Evolutionary conservation across 345 rosid species (phyloP).

Genomic region (Citrus mangshanensis): DNA sequence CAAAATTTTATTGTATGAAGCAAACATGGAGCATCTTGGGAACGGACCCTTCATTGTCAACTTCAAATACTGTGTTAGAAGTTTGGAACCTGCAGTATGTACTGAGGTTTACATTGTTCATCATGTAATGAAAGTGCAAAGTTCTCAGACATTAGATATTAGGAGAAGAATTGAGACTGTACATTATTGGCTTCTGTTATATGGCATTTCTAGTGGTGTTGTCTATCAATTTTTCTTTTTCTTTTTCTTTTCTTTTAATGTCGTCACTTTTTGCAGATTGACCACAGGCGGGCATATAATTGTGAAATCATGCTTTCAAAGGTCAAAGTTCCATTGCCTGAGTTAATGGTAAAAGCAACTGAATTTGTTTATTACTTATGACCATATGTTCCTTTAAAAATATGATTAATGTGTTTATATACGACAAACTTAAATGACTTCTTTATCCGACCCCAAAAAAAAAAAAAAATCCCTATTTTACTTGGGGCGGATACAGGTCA

Average conservation of each 20-base stretch:
- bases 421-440: background rate
- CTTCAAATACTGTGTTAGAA: background rate
- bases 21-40: background rate
- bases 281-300: constrained; percentile 92
- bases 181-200: background rate
- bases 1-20: background rate
- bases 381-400: background rate
- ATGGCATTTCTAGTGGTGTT: background rate
- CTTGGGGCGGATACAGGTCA: background rate
- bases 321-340: constrained; percentile 85
- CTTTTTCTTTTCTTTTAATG: constrained; percentile 2
- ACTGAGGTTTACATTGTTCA: background rate
- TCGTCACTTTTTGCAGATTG: constrained; percentile 54
- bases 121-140: background rate
- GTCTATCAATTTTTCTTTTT: background rate
- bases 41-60: background rate
- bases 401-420: background rate
- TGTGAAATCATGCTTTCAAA: constrained; percentile 99
- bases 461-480: background rate
- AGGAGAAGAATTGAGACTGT: background rate
- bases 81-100: background rate
- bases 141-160: background rate
- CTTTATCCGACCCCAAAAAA: background rate
- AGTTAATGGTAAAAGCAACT: constrained; percentile 64
- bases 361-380: background rate